Percentiles rank a stretch among this genome's conserved stretches.
Evolutionary conservation across 2,329 filamentous ascomycete genomes (phyloP).

Genomic region (Hypoxylon sp.): DNA sequence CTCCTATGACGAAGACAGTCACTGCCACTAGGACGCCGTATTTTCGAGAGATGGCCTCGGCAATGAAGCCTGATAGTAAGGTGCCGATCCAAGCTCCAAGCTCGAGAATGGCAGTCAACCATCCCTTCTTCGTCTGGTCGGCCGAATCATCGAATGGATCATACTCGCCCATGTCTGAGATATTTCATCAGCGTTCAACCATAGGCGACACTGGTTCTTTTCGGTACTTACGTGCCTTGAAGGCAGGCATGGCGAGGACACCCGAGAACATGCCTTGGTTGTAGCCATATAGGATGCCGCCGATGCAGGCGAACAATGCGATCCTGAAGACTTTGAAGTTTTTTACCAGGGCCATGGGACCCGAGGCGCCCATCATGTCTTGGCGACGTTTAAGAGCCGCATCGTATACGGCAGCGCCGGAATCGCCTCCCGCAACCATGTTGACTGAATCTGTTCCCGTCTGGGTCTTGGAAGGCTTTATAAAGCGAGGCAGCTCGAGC

Average conservation of each 20-base stretch:
- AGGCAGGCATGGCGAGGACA: slow-evolving; percentile 71
- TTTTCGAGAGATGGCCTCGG: slow-evolving; percentile 78
- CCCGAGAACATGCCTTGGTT: slow-evolving; percentile 85
- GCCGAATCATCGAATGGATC: slow-evolving; percentile 60
- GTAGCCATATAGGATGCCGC: slow-evolving; percentile 77
- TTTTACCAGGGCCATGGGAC: slow-evolving; percentile 66
- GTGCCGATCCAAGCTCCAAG: slow-evolving; percentile 84
- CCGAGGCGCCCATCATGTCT: slow-evolving; percentile 60
- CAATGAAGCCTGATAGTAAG: slow-evolving; percentile 78
- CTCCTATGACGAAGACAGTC: slow-evolving; percentile 77
- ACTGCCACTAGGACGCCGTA: slow-evolving; percentile 77
- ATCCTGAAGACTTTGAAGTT: slow-evolving; percentile 74
- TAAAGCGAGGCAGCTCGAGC: not conserved
- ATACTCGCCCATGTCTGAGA: slow-evolving; percentile 70
- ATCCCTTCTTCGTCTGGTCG: slow-evolving; percentile 70
- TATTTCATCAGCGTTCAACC: slow-evolving; percentile 17
- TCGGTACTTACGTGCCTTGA: slow-evolving; percentile 63
- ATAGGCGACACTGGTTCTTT: not conserved
- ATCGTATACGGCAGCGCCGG: slow-evolving; percentile 58
- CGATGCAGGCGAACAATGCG: slow-evolving; percentile 74
- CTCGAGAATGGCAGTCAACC: slow-evolving; percentile 78
- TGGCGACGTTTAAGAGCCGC: slow-evolving; percentile 61
- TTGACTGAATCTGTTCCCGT: slow-evolving; percentile 14
- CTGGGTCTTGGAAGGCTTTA: not conserved
- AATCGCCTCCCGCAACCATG: slow-evolving; percentile 60